Percentiles rank a stretch among this genome's conserved stretches.
Evolutionary conservation across 2,329 filamentous ascomycete species (phyloP).

Genomic region (Bimuria novae-zelandiae): DNA sequence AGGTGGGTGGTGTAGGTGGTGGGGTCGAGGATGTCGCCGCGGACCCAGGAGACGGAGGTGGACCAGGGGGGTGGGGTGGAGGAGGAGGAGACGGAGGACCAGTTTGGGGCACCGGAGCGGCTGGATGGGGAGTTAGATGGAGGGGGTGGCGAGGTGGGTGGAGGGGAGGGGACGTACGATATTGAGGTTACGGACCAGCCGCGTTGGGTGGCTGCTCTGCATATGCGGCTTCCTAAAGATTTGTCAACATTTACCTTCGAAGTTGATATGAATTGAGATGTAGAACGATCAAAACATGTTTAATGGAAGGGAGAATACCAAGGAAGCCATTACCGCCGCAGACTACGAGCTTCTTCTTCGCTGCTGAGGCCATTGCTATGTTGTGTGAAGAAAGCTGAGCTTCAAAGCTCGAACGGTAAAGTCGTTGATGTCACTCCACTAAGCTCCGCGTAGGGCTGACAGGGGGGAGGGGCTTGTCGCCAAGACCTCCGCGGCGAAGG

Average conservation of each 20-base stretch:
- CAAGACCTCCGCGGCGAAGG: conserved; percentile 19
- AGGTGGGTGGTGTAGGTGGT: conserved; percentile 78
- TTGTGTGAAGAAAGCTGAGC: conserved; percentile 10
- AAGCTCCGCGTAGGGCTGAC: conserved; percentile 12
- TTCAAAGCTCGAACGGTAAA: conserved; percentile 14
- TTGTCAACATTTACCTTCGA: too few relatives aligned
- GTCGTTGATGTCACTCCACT: conserved; percentile 43
- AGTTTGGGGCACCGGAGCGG: conserved; percentile 86
- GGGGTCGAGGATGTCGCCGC: conserved; percentile 84
- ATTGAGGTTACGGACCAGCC: conserved; percentile 94
- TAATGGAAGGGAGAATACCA: conserved; percentile 53
- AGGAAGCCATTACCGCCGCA: conserved; percentile 94
- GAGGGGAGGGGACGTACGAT: conserved; percentile 62
- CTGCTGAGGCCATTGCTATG: conserved; percentile 56
- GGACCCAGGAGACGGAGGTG: conserved; percentile 81
- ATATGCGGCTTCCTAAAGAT: conserved; percentile 76
- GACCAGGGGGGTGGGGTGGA: conserved; percentile 77
- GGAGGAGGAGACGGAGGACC: conserved; percentile 78
- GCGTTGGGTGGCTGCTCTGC: conserved; percentile 81
- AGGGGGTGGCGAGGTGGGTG: not conserved
- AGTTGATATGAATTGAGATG: conserved; percentile 1
- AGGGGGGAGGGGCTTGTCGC: too few relatives aligned
- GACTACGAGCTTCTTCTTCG: conserved; percentile 80
- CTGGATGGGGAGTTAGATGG: conserved; percentile 50
- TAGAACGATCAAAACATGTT: conserved; percentile 4